Base-by-base conservation (phyloP, 768 basidiomycete genomes). In the Serpula lacrymans region DNA sequence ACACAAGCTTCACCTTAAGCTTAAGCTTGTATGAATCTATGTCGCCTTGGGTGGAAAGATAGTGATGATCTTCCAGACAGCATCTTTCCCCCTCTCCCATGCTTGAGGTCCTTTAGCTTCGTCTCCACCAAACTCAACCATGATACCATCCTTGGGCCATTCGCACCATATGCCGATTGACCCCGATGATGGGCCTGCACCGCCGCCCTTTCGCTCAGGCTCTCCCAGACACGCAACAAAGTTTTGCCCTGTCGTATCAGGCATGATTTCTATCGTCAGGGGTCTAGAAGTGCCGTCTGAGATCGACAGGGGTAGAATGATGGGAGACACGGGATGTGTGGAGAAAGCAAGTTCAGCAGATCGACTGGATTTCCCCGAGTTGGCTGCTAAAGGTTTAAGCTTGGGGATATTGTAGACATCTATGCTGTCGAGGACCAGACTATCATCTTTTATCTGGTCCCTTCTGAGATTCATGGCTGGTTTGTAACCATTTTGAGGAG, bases 111-210 rank as follows among this genome's bases (percentile, higher is more conserved):
- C 88, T 42, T 74, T 75, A 10, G 84, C 80, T 45, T 87, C 79
- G 34, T 77, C 75, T 1, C 87, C 88, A 0, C 85, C 88, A 57
- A 89, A 88, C 53, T 92, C 89, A 10, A 89, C 75, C 87, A 92
- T 88, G 25, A 92, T 57, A 2, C 88, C 89, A 45, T 83, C 75
- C 50, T 68, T 74, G 20, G 79, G 72, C 93, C 92, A 96, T 62
- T 96, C 91, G 49, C 91, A 87, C 89, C 91, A 96, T 49, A 95
- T 90, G 21, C 83, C 84, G 50, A 95, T 87, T 23, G 85, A 89
- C 27, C 88, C 87, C 2, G 80, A 78, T 16, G 83, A 84, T 10
- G 89, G 88, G 1, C 89, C 89, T 7, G 80, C 69, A 1, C 94
- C 93, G 16, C 93, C 92, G 6, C 94, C 94, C 59, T 96, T 98